phyloP scores from a whole-genome alignment of 2,329 filamentous ascomycete species.

The Sporothrix luriei region DNA sequence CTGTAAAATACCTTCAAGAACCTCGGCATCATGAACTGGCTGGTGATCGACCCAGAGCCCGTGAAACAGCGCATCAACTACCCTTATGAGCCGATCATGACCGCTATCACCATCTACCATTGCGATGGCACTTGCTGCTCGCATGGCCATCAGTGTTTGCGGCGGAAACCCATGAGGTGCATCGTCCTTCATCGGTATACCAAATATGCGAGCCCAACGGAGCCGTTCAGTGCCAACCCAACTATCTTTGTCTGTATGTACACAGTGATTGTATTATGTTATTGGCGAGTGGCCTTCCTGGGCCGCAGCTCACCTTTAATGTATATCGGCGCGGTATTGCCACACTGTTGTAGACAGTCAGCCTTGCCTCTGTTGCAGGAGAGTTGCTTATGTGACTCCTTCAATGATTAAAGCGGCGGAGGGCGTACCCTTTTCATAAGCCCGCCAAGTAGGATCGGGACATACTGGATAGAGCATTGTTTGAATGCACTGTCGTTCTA shows the following conservation, averaged over 20 bases:
- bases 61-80: conserved; percentile 43
- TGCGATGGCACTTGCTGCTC: conserved; percentile 41
- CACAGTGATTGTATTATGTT: neutral
- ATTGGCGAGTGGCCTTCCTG: neutral
- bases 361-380: neutral
- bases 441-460: conserved; percentile 47
- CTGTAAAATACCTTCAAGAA: conserved; percentile 39
- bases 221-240: conserved; percentile 45
- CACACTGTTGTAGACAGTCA: conserved; percentile 37
- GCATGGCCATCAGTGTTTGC: conserved; percentile 44
- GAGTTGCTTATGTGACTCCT: neutral
- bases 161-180: conserved; percentile 45
- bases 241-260: conserved; percentile 44
- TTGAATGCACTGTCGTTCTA: conserved; percentile 43
- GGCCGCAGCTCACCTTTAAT: conserved; percentile 43
- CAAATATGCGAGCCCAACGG: conserved; percentile 43
- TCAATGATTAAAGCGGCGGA: neutral
- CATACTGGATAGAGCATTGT: conserved; percentile 42
- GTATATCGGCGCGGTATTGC: conserved; percentile 44
- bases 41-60: conserved; percentile 43
- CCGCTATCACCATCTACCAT: conserved; percentile 34
- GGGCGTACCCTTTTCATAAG: conserved; percentile 44
- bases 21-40: conserved; percentile 39
- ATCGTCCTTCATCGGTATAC: conserved; percentile 42
- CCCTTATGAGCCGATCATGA: conserved; percentile 37